These are phyloP conservation scores for Aureobasidium melanogenum DNA, from an alignment of 2,329 filamentous ascomycete species.

Conservation along the genomic window DNA sequence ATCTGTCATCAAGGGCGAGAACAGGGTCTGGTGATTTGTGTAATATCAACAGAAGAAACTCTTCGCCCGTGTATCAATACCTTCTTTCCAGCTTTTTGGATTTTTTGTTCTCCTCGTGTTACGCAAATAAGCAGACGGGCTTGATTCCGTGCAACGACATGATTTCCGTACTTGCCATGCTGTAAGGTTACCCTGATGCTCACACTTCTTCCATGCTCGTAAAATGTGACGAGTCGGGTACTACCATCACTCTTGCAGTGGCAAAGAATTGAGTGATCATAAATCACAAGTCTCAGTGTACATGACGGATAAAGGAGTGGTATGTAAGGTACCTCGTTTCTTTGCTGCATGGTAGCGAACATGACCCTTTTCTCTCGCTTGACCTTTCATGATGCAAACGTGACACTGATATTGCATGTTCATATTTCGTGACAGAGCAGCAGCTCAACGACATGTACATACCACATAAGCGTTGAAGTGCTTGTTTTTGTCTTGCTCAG, in stretches of 20 bases:
- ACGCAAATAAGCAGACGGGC: neutral
- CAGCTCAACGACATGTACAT: neutral
- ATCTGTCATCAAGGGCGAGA: constrained; percentile 34
- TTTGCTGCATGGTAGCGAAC: neutral
- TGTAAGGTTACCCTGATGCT: neutral
- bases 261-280: neutral
- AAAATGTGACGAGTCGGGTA: neutral
- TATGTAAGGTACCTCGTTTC: neutral
- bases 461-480: neutral
- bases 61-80: neutral
- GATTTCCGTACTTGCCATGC: neutral
- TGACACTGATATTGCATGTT: neutral
- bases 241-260: neutral
- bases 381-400: neutral
- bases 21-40: constrained; percentile 27
- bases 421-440: neutral
- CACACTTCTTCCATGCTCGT: neutral
- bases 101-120: neutral
- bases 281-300: neutral
- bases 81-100: neutral
- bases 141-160: neutral
- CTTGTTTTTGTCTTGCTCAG: neutral
- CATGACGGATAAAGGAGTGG: neutral
- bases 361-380: neutral
- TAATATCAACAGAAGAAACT: neutral